A percentile compares a stretch with the other conserved stretches of the same genome.
These are phyloP conservation scores for Pyronema omphalodes DNA, from an alignment of 495 filamentous ascomycete genomes.

Conservation along the genomic window DNA sequence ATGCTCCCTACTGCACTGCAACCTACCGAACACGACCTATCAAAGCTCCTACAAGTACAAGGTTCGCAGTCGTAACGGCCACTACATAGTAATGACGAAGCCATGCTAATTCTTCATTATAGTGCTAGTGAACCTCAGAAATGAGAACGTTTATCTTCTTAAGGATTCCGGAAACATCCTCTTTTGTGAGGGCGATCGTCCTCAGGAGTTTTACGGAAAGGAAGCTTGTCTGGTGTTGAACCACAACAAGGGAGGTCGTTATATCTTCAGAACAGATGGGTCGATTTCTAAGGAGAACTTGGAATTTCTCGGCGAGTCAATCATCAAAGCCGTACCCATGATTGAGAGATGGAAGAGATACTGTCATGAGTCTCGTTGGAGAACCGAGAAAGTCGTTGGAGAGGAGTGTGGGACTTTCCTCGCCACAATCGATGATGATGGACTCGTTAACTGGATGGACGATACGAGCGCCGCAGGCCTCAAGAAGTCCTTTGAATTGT, in stretches of 20 bases:
- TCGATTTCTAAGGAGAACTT: neutral
- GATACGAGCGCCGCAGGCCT: too few species aligned
- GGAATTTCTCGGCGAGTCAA: neutral
- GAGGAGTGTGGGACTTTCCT: slow-evolving; percentile 12
- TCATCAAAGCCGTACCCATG: slow-evolving; percentile 5
- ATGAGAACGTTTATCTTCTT: neutral
- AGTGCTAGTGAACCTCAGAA: too few species aligned
- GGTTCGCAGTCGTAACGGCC: too few species aligned
- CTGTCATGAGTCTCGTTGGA: neutral
- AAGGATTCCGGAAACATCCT: slow-evolving; percentile 6
- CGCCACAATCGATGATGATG: neutral
- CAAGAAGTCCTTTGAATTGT: neutral
- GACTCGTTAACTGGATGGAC: too few species aligned
- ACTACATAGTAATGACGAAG: too few species aligned
- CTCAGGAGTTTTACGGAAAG: slow-evolving; percentile 13
- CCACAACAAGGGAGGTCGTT: slow-evolving; percentile 5
- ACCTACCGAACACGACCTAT: too few species aligned
- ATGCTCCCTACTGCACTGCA: too few species aligned
- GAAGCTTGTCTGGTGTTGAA: slow-evolving; percentile 18
- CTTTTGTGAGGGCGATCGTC: slow-evolving; percentile 17
- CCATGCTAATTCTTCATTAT: too few species aligned
- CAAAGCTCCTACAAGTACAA: too few species aligned
- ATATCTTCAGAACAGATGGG: slow-evolving; percentile 13
- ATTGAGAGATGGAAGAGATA: slow-evolving; percentile 6
- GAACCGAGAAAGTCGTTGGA: slow-evolving; percentile 14